phyloP scores from a whole-genome alignment of 176 grass and related monocot species.

The Themeda triandra region DNA sequence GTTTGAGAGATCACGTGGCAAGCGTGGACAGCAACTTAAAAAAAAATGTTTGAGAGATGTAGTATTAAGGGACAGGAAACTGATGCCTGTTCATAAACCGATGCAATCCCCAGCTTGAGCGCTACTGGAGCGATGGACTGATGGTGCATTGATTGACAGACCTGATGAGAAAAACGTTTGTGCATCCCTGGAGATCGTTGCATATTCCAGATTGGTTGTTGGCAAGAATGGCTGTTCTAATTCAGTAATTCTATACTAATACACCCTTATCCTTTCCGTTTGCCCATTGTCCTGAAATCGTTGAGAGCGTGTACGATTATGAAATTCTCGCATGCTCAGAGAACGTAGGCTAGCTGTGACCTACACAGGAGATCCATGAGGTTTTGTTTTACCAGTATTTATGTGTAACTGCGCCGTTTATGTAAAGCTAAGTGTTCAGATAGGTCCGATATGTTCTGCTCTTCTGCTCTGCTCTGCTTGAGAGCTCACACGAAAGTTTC shows the following conservation, averaged over 20 bases:
- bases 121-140: not conserved
- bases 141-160: not conserved
- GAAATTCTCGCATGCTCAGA: not conserved
- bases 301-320: not conserved
- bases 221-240: not conserved
- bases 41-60: not conserved
- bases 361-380: too few relatives aligned
- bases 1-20: not conserved
- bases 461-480: not conserved
- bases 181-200: not conserved
- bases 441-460: too few relatives aligned
- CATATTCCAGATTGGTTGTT: not conserved
- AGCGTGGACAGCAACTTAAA: too few relatives aligned
- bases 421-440: too few relatives aligned
- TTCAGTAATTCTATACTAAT: not conserved
- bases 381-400: too few relatives aligned
- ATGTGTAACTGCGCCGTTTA: too few relatives aligned
- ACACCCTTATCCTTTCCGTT: not conserved
- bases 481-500: not conserved
- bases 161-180: not conserved
- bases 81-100: not conserved
- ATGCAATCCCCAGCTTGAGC: not conserved
- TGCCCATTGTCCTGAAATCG: not conserved
- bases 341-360: not conserved
- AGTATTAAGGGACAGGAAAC: not conserved